phyloP scores from a whole-genome alignment of 345 rosid genomes.

The Hypericum androsaemum region DNA sequence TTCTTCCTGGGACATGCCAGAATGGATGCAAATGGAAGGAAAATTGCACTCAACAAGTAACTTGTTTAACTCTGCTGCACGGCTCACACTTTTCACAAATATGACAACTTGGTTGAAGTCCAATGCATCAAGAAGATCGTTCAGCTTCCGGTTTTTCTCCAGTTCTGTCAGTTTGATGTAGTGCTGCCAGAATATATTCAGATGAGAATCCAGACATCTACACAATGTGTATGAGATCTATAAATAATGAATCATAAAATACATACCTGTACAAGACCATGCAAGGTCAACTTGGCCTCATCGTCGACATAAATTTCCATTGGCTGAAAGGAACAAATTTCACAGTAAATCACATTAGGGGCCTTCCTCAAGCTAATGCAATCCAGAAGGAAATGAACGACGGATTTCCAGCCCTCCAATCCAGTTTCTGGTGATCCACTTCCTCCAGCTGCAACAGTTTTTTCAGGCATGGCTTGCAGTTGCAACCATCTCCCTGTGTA shows the following conservation, averaged over 20 bases:
- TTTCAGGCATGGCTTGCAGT: constrained; percentile 18
- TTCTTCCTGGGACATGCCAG: constrained; percentile 99
- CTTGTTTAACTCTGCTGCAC: constrained; percentile 94
- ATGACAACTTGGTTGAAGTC: constrained; percentile 98
- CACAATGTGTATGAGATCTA: background rate
- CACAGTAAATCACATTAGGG: constrained; percentile 67
- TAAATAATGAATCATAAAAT: background rate
- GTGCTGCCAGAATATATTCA: constrained; percentile 42
- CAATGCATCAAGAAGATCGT: constrained; percentile 94
- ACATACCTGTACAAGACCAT: constrained; percentile 94
- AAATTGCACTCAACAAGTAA: constrained; percentile 89
- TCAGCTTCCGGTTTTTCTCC: constrained; percentile 96
- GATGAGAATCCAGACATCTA: background rate
- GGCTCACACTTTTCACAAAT: constrained; percentile 90
- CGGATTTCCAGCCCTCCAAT: constrained; percentile 42
- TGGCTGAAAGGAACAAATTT: constrained; percentile 89
- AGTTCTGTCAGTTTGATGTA: constrained; percentile 88
- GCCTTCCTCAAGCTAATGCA: constrained; percentile 52
- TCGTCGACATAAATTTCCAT: constrained; percentile 99
- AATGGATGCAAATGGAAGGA: constrained; percentile 96
- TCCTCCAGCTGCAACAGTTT: constrained; percentile 27
- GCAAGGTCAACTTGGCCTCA: constrained; percentile 97
- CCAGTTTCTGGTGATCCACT: constrained; percentile 39
- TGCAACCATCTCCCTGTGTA: constrained; percentile 19
- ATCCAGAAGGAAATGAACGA: constrained; percentile 56